These are phyloP conservation scores for Venturia carpophila DNA, from an alignment of 2,329 filamentous ascomycete genomes.

Conservation along the genomic window DNA sequence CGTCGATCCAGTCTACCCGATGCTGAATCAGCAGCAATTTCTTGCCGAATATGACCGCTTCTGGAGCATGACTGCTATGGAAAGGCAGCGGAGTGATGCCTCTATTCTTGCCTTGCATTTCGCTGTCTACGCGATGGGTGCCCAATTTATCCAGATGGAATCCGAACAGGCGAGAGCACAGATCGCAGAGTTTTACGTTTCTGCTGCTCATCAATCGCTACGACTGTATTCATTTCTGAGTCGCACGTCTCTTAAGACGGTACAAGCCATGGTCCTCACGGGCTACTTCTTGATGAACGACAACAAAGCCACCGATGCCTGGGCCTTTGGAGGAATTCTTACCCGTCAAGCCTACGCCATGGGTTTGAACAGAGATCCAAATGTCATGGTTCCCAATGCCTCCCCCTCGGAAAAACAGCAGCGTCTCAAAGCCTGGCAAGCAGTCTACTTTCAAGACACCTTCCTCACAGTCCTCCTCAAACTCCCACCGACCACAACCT, in stretches of 20 bases:
- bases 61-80: constrained; percentile 53
- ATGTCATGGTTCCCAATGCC: constrained; percentile 59
- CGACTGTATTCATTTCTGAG: constrained; percentile 70
- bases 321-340: constrained; percentile 71
- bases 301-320: constrained; percentile 75
- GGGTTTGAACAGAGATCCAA: constrained; percentile 71
- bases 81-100: constrained; percentile 56
- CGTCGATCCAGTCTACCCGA: constrained; percentile 76
- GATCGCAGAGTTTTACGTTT: constrained; percentile 74
- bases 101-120: constrained; percentile 66
- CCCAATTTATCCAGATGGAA: constrained; percentile 60
- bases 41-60: constrained; percentile 73
- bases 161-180: constrained; percentile 58
- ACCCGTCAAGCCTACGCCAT: constrained; percentile 74
- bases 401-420: constrained; percentile 68
- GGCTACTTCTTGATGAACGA: constrained; percentile 81
- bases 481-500: constrained; percentile 67
- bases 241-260: constrained; percentile 61
- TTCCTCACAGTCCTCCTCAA: constrained; percentile 72
- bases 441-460: constrained; percentile 71
- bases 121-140: constrained; percentile 68
- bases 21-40: constrained; percentile 68
- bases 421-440: constrained; percentile 73
- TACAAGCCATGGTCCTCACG: constrained; percentile 76
- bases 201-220: constrained; percentile 69